Base-by-base conservation (phyloP, 2,329 filamentous ascomycete species). In the Chaetomium olivaceum region DNA sequence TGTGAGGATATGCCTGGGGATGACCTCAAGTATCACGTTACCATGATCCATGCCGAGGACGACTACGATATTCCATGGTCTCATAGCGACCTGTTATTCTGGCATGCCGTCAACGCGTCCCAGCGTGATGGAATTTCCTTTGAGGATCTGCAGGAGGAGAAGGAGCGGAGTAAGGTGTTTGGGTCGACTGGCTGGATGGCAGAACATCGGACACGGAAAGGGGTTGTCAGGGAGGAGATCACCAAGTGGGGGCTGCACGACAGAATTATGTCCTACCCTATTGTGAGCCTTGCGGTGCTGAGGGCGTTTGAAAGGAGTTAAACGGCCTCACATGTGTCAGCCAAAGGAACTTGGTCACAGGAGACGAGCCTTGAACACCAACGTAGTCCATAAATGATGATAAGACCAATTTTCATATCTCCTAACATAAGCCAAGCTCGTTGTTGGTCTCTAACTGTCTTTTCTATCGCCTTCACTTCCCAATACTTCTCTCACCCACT, bases 201-300 rank as follows among this genome's bases (percentile, higher is more conserved):
- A 57, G 80, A 84, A 60, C 81, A 81, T 77, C 72, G 69, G 55
- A 82, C 81, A 0, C 66, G 73, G 11, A 77, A 77, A 36, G 85
- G 85, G 1, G 62, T 82, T 0, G 77, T 88, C n/a, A 76, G 81
- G 61, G 80, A 86, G 70, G 79, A 86, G 59, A 83, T 88, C 7
- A 65, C 85, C 5, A 84, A 84, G 72, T 81, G 82, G 68, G 85
- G 85, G 0, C 72, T 86, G 19, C 85, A 88, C 63, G 85, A 88
- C 74, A 77, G 80, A 39, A 80, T 86, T 58, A 87, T 87, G 85
- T 81, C 81, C 4, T 83, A 86, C 72, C 83, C 84, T 0, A 76
- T 84, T 4, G 79, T 86, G 0, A 82, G 80, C 50, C 71, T 83
- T 64, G 84, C 85, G 2, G 77, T 87, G 9, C 77, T 81, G 70